These are phyloP conservation scores for Schwanniomyces sp. DNA, from an alignment of 805 yeast species.

Conservation along the genomic window DNA sequence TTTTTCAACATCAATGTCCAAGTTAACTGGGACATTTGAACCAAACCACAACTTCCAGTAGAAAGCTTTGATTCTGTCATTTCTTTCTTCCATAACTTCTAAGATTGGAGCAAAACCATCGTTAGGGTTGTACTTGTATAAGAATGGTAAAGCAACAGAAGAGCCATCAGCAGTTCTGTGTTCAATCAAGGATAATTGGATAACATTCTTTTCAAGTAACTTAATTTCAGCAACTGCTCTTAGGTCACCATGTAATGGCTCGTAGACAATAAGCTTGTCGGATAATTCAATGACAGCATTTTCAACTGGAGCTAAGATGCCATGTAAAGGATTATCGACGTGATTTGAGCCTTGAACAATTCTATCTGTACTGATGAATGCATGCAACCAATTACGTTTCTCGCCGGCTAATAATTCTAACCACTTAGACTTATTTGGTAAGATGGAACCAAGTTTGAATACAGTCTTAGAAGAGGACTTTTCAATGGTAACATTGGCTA, in stretches of 20 bases:
- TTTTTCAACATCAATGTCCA: slow-evolving; percentile 69
- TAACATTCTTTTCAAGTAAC: slow-evolving; percentile 48
- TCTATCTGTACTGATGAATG: slow-evolving; percentile 75
- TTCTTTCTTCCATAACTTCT: slow-evolving; percentile 88
- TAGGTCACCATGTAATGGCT: slow-evolving; percentile 68
- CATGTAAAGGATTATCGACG: slow-evolving; percentile 74
- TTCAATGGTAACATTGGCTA: slow-evolving; percentile 38
- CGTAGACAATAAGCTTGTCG: slow-evolving; percentile 57
- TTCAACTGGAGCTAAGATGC: slow-evolving; percentile 73
- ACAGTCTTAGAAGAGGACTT: slow-evolving; percentile 26
- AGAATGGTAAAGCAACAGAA: slow-evolving; percentile 74
- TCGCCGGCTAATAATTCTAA: slow-evolving; percentile 78
- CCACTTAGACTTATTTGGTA: slow-evolving; percentile 55
- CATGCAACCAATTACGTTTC: slow-evolving; percentile 83
- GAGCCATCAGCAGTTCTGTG: slow-evolving; percentile 77
- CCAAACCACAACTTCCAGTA: slow-evolving; percentile 99
- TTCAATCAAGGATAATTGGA: slow-evolving; percentile 78
- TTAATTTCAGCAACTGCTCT: slow-evolving; percentile 66
- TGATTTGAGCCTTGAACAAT: slow-evolving; percentile 85
- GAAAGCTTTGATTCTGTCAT: slow-evolving; percentile 88
- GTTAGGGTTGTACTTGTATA: slow-evolving; percentile 74
- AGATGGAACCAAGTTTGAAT: slow-evolving; percentile 39
- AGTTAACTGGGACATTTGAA: slow-evolving; percentile 53
- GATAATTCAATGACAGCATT: slow-evolving; percentile 61
- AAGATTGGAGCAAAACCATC: slow-evolving; percentile 96